phyloP scores from a whole-genome alignment of 768 basidiomycete species.

The Tricholoma sp. region DNA sequence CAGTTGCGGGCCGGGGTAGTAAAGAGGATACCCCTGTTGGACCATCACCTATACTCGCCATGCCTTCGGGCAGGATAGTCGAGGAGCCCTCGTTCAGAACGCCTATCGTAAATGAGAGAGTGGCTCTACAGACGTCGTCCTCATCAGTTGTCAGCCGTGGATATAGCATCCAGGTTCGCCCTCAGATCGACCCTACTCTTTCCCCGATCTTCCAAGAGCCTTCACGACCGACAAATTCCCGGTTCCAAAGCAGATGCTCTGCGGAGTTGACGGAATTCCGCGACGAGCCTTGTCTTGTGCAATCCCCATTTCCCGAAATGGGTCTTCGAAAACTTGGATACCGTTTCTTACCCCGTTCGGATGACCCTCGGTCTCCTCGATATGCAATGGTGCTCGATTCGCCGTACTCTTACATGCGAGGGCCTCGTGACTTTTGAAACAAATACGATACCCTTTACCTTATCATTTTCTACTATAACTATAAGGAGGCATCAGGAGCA shows the following conservation, averaged over 20 bases:
- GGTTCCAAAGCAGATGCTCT: not conserved
- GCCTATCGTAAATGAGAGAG: not conserved
- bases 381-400: not conserved
- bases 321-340: not conserved
- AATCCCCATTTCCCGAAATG: too few relatives aligned
- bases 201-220: not conserved
- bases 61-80: too few relatives aligned
- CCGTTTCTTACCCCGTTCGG: not conserved
- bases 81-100: not conserved
- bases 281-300: not conserved
- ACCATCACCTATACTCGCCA: not conserved
- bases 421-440: not conserved
- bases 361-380: not conserved
- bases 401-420: not conserved
- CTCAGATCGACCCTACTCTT: not conserved
- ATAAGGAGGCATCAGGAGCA: too few relatives aligned
- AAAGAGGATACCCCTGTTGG: not conserved
- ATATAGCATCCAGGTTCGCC: too few relatives aligned
- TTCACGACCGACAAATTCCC: not conserved
- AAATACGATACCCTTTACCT: too few relatives aligned
- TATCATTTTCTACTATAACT: too few relatives aligned
- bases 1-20: not conserved
- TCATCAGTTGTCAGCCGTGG: not conserved
- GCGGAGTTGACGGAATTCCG: not conserved
- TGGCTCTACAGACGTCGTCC: not conserved